Base-by-base conservation (phyloP, 495 filamentous ascomycete genomes). In the Aspergillus bertholletiae region DNA sequence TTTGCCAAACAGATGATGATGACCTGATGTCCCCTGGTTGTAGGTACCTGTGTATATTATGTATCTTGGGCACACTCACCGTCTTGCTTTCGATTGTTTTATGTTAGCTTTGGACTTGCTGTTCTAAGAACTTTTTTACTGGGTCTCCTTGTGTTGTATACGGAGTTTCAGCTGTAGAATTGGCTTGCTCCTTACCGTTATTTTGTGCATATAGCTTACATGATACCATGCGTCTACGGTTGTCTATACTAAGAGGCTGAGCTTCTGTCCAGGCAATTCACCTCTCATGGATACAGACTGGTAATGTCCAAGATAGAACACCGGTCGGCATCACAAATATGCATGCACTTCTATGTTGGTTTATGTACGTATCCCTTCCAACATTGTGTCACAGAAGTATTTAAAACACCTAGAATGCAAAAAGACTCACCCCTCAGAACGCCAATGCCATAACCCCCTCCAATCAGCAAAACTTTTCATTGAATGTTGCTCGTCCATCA, bases 391-490 rank as follows among this genome's bases (percentile, higher is more conserved):
- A 24, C n/a, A 28, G 28, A 24, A 46, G 18, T 22, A 1, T 40
- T 7, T 28, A 28, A 4, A 43, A 43, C 18, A 43, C 39, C 39
- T 43, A 13, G 20, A 43, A 43, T 43, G 39, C 18, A 21, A 18
- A 20, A 43, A 43, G 5, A 21, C 18, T 7, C 18, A 15, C 39
- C 39, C 20, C 39, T 43, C 39, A 21, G 20, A 43, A 43, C 39
- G 39, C 39, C 39, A 43, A 43, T 43, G 39, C 39, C 39, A 9
- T 43, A 22, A 22, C 17, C 18, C 39, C 22, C 6, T 21, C n/a
- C 39, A 22, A 22, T 18, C 39, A 22, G 18, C n/a, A 27, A 49
- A 40, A 50, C 44, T 53, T 55, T 61, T 57, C 12, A 30, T 39
- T 46, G 28, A 5, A 18, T 7, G 41, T 41, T 48, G 30, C 22